Conservation (phyloP, 2,329 filamentous ascomycete genomes). For the Aureobasidium melanogenum region DNA sequence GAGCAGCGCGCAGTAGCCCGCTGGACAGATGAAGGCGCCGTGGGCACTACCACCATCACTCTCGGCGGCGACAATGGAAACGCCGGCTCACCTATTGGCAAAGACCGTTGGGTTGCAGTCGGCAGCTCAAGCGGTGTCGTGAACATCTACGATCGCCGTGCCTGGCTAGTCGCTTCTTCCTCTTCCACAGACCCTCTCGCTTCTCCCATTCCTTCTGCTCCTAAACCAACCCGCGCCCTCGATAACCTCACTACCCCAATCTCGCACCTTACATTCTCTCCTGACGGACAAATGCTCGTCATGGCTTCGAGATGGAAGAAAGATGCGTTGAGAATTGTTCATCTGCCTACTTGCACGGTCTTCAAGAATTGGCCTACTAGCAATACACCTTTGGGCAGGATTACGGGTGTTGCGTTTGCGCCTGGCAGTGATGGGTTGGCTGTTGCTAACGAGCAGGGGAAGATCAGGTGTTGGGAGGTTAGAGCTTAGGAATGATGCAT, state of each 20-base stretch:
- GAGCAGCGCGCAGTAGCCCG: conserved; percentile 62
- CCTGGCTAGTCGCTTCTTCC: conserved; percentile 37
- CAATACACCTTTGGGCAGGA: conserved; percentile 76
- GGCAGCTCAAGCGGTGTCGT: conserved; percentile 82
- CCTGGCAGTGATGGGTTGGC: conserved; percentile 51
- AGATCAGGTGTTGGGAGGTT: conserved; percentile 87
- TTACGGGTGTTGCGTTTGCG: conserved; percentile 50
- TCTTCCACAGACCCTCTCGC: conserved; percentile 10
- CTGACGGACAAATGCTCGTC: conserved; percentile 80
- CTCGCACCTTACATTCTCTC: conserved; percentile 70
- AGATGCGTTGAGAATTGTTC: conserved; percentile 78
- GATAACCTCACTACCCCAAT: conserved; percentile 84
- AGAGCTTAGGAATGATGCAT: conserved; percentile 14
- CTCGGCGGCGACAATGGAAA: conserved; percentile 59
- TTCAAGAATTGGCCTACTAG: conserved; percentile 96
- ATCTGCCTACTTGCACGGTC: conserved; percentile 85
- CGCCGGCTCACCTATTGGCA: conserved; percentile 50
- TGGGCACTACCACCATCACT: conserved; percentile 73
- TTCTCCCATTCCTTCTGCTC: conserved; percentile 49
- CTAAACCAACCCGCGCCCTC: conserved; percentile 63
- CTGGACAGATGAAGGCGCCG: conserved; percentile 85
- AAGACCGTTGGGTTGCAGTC: conserved; percentile 80
- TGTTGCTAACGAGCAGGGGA: conserved; percentile 81
- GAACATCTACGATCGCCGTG: conserved; percentile 81
- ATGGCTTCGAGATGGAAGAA: conserved; percentile 83